Evolutionary conservation across 192 early-diverging fungal genomes (phyloP).

Genomic region (Backusella australiensis): DNA sequence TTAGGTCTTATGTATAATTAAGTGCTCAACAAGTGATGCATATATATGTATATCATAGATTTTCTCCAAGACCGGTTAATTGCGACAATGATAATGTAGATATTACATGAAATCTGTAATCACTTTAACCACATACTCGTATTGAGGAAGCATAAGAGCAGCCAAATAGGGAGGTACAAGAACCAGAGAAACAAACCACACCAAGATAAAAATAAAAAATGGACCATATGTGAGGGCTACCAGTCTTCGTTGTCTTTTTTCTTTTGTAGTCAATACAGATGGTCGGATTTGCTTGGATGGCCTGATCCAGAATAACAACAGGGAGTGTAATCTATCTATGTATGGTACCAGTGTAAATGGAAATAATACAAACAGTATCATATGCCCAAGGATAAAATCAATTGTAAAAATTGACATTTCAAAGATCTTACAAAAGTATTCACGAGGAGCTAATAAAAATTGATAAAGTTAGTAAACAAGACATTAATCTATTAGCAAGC

Average conservation of each 20-base stretch:
- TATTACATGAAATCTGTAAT: neutral
- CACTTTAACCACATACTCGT: neutral
- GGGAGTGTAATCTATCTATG: conserved; percentile 62
- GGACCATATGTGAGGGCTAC: conserved; percentile 52
- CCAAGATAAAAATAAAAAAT: conserved; percentile 53
- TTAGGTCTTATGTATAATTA: neutral
- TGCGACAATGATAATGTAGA: neutral
- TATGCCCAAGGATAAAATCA: conserved; percentile 63
- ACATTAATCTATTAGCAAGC: neutral
- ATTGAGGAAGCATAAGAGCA: neutral
- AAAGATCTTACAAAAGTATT: conserved; percentile 78
- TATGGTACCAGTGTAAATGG: conserved; percentile 62
- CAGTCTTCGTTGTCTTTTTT: conserved; percentile 54
- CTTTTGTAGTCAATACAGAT: conserved; percentile 63
- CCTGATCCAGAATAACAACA: conserved; percentile 67
- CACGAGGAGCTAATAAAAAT: conserved; percentile 18
- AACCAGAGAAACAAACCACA: conserved; percentile 53
- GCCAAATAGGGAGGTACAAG: conserved; percentile 36
- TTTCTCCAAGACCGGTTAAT: neutral
- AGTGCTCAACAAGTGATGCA: neutral
- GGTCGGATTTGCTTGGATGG: conserved; percentile 61
- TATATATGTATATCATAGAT: neutral
- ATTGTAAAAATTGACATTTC: conserved; percentile 71
- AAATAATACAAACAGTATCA: conserved; percentile 71
- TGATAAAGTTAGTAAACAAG: neutral